Evolutionary conservation across 352 stramenopile genomes (phyloP).

Genomic region (Halophytophthora polymorphica): DNA sequence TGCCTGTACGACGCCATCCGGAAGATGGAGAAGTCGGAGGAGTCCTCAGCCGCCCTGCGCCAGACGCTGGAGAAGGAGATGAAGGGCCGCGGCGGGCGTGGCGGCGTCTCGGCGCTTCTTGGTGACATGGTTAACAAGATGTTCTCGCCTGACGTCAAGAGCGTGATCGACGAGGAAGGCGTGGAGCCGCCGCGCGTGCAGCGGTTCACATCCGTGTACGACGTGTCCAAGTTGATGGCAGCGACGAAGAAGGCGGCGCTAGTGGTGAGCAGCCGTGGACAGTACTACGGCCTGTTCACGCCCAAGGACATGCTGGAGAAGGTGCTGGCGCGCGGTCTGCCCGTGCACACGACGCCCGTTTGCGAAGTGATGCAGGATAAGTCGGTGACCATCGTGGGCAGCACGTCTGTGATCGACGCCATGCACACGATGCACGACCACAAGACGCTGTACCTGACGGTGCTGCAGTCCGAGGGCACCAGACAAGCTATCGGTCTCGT

Average conservation of each 20-base stretch:
- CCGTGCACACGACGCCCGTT: slow-evolving; percentile 91
- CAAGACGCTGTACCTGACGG: slow-evolving; percentile 82
- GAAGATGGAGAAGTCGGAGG: slow-evolving; percentile 94
- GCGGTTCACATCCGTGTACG: slow-evolving; percentile 89
- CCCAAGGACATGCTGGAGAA: slow-evolving; percentile 97
- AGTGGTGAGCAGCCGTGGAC: slow-evolving; percentile 90
- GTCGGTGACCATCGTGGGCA: slow-evolving; percentile 62
- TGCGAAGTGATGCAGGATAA: slow-evolving; percentile 89
- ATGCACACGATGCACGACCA: slow-evolving; percentile 89
- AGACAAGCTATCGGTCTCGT: slow-evolving; percentile 75
- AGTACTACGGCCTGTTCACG: slow-evolving; percentile 96
- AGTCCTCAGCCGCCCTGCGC: slow-evolving; percentile 68
- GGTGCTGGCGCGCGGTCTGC: slow-evolving; percentile 91
- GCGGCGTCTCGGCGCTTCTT: slow-evolving; percentile 60
- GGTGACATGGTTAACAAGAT: slow-evolving; percentile 87
- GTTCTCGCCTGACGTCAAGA: slow-evolving; percentile 85
- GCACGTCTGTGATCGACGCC: slow-evolving; percentile 75
- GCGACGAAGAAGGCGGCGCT: slow-evolving; percentile 93
- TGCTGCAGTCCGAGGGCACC: slow-evolving; percentile 70
- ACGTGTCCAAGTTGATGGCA: slow-evolving; percentile 93
- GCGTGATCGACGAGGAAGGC: slow-evolving; percentile 76
- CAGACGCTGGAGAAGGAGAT: slow-evolving; percentile 80
- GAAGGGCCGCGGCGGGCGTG: slow-evolving; percentile 36
- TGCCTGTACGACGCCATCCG: slow-evolving; percentile 98
- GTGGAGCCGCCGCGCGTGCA: slow-evolving; percentile 75